A percentile compares a stretch with the other conserved stretches of the same genome.
phyloP scores from a whole-genome alignment of 176 grass and related monocot species.

The Neostapfia colusana region DNA sequence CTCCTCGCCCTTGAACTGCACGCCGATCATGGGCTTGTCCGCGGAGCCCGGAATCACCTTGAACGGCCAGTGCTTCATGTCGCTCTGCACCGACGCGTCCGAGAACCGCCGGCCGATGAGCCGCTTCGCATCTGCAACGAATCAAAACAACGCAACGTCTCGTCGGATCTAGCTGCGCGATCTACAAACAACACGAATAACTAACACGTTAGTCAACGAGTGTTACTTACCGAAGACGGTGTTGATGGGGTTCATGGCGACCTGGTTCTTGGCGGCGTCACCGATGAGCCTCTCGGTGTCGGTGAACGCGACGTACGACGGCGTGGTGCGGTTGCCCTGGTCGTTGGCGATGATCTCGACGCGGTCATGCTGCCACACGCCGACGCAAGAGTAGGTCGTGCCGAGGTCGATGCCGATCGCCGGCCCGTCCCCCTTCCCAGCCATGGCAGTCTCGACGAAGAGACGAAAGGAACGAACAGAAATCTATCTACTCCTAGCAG shows the following conservation, averaged over 20 bases:
- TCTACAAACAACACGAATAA: background rate
- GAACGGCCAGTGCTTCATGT: constrained; percentile 80
- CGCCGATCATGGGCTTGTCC: constrained; percentile 80
- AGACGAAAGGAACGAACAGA: background rate
- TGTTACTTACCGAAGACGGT: constrained; percentile 71
- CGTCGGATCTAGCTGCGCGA: constrained; percentile 27
- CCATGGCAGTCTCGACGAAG: constrained; percentile 47
- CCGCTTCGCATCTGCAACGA: constrained; percentile 72
- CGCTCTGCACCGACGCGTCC: constrained; percentile 76
- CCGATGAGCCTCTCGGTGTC: constrained; percentile 72
- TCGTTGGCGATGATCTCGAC: constrained; percentile 93
- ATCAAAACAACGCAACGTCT: background rate
- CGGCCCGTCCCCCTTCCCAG: constrained; percentile 71
- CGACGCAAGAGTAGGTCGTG: constrained; percentile 88
- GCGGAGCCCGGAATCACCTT: constrained; percentile 57
- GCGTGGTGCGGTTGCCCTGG: constrained; percentile 85
- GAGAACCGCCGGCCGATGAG: constrained; percentile 77
- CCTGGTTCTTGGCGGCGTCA: constrained; percentile 87
- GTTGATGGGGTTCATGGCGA: constrained; percentile 89
- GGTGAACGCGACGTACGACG: constrained; percentile 77
- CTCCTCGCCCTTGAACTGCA: constrained; percentile 66
- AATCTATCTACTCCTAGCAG: background rate
- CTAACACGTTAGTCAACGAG: background rate
- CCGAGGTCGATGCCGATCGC: constrained; percentile 94
- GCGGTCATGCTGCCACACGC: constrained; percentile 87